phyloP scores from a whole-genome alignment of 2,329 filamentous ascomycete genomes.

The Sarocladium brachiariae region DNA sequence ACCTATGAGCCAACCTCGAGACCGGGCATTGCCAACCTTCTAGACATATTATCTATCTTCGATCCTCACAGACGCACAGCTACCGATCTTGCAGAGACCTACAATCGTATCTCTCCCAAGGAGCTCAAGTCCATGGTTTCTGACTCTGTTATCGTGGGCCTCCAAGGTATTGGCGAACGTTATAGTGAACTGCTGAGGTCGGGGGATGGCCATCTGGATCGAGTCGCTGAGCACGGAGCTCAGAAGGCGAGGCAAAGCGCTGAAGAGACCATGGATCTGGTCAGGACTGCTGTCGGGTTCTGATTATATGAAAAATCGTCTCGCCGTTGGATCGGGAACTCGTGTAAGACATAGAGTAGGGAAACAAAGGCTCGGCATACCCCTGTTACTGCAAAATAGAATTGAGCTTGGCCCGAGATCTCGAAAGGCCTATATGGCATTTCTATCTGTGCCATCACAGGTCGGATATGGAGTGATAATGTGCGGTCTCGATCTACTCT shows the following conservation, averaged over 20 bases:
- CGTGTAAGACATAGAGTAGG: not conserved
- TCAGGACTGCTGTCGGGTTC: constrained; percentile 40
- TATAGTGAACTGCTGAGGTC: constrained; percentile 46
- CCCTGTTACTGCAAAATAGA: not conserved
- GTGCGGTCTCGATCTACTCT: not conserved
- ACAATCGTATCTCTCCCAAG: constrained; percentile 29
- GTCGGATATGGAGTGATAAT: no score
- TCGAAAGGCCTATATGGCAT: no score
- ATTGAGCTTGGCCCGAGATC: not conserved
- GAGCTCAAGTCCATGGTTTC: constrained; percentile 48
- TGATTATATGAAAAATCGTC: no score
- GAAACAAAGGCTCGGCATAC: not conserved
- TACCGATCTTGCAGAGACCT: constrained; percentile 31
- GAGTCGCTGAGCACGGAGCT: constrained; percentile 52
- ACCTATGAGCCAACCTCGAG: constrained; percentile 63
- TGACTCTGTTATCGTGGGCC: constrained; percentile 44
- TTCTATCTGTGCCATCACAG: no score
- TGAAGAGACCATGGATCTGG: constrained; percentile 46
- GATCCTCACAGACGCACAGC: constrained; percentile 36
- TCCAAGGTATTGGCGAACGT: constrained; percentile 48
- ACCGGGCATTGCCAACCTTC: constrained; percentile 81
- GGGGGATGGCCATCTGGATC: constrained; percentile 46
- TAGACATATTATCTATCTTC: constrained; percentile 72
- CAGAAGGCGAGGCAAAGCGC: constrained; percentile 57
- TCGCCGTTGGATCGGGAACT: no score